phyloP scores from a whole-genome alignment of 805 yeast species.

The Zygotorulaspora florentina region DNA sequence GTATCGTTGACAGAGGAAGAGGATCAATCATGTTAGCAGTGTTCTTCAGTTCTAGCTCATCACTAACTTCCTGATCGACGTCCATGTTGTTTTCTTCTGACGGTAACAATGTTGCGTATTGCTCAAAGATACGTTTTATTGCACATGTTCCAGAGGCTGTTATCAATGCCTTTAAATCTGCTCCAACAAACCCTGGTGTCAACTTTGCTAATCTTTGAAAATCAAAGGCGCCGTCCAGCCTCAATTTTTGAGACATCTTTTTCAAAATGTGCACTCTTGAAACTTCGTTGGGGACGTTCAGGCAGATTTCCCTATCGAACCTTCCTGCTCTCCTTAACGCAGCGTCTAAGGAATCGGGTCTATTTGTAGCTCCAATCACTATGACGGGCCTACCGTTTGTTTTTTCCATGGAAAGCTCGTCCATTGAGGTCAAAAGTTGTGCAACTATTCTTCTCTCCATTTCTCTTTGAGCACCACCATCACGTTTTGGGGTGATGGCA shows the following conservation, averaged over 20 bases:
- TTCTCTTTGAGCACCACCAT: conserved; percentile 90
- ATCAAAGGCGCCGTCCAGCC: conserved; percentile 67
- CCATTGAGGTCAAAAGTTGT: conserved; percentile 90
- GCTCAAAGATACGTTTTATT: conserved; percentile 81
- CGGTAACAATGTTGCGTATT: conserved; percentile 31
- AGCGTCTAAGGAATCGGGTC: conserved; percentile 93
- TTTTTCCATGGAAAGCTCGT: conserved; percentile 80
- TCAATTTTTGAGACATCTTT: conserved; percentile 65
- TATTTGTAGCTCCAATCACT: conserved; percentile 91
- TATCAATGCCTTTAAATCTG: conserved; percentile 88
- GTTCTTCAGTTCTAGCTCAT: conserved; percentile 25
- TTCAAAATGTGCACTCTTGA: conserved; percentile 72
- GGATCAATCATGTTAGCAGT: conserved; percentile 36
- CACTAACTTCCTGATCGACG: conserved; percentile 12
- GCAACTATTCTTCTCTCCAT: conserved; percentile 98
- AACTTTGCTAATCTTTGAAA: conserved; percentile 72
- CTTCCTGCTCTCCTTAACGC: conserved; percentile 96
- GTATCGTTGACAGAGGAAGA: conserved; percentile 58
- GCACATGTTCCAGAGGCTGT: conserved; percentile 95
- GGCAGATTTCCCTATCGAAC: conserved; percentile 89
- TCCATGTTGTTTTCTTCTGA: conserved; percentile 13
- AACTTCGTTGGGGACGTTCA: conserved; percentile 89
- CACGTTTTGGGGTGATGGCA: conserved; percentile 97
- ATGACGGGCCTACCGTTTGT: conserved; percentile 92
- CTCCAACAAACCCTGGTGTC: conserved; percentile 98